These are phyloP conservation scores for Peronospora farinosa DNA, from an alignment of 352 stramenopile species.

Conservation along the genomic window DNA sequence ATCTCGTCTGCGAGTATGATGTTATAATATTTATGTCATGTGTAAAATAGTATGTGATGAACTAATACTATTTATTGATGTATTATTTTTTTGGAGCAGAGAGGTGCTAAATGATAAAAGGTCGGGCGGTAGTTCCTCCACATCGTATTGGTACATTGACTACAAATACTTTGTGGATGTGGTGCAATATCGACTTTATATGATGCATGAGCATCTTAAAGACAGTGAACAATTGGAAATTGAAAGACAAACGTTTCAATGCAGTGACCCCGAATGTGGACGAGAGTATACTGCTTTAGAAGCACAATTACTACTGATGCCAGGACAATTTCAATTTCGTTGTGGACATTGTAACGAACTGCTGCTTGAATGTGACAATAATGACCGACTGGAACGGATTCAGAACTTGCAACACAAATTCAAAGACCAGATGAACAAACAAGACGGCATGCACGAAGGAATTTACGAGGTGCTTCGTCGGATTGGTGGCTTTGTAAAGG, in stretches of 20 bases:
- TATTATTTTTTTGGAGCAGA: constrained; percentile 26
- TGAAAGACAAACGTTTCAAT: constrained; percentile 83
- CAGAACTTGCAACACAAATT: constrained; percentile 81
- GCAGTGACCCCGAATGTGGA: constrained; percentile 77
- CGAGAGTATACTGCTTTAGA: constrained; percentile 84
- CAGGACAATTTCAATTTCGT: constrained; percentile 76
- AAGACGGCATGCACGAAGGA: constrained; percentile 74
- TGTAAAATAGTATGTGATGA: constrained; percentile 2
- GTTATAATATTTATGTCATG: not conserved
- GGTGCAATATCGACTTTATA: constrained; percentile 81
- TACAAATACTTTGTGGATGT: constrained; percentile 90
- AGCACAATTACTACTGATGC: constrained; percentile 74
- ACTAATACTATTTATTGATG: too few species aligned
- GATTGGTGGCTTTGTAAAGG: constrained; percentile 76
- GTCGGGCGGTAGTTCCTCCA: constrained; percentile 74
- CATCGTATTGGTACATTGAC: constrained; percentile 89
- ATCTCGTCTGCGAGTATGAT: constrained; percentile 75
- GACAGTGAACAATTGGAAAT: constrained; percentile 84
- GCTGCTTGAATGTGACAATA: constrained; percentile 86
- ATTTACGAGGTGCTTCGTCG: constrained; percentile 79
- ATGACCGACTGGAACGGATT: constrained; percentile 67
- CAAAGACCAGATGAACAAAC: constrained; percentile 87
- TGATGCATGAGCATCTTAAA: constrained; percentile 85
- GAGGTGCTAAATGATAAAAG: constrained; percentile 87
- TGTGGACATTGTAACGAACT: constrained; percentile 83